A percentile compares a stretch with the other conserved stretches of the same genome.
These are phyloP conservation scores for Colletotrichum sp. DNA, from an alignment of 2,329 filamentous ascomycete species.

Conservation along the genomic window DNA sequence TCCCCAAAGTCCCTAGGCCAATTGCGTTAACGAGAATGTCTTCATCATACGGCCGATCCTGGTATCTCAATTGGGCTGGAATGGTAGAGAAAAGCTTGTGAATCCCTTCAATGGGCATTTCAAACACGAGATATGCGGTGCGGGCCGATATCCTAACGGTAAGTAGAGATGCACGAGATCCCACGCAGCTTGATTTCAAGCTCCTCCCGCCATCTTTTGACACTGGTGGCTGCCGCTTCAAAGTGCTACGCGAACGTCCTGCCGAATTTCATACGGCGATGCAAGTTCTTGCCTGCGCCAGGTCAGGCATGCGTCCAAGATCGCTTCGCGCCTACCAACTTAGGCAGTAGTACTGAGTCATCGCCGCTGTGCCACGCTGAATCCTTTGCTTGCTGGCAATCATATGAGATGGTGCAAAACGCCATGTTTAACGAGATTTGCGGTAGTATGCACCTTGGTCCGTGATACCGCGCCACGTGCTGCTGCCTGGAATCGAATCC, in stretches of 20 bases:
- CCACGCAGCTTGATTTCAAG: rapidly evolving
- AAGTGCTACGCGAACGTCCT: rapidly evolving
- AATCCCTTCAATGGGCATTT: not conserved
- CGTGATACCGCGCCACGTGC: not conserved
- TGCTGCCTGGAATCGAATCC: not conserved
- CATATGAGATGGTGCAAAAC: not conserved
- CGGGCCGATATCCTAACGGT: not conserved
- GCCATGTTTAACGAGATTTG: not conserved
- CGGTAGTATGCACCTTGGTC: rapidly evolving
- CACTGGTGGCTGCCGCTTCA: not conserved
- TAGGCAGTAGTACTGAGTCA: not conserved
- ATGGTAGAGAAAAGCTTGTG: no score
- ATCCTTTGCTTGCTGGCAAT: not conserved
- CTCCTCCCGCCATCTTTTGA: rapidly evolving
- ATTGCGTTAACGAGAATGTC: no score
- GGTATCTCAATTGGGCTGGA: no score
- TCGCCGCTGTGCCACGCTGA: not conserved
- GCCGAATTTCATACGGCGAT: rapidly evolving
- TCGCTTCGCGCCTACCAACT: not conserved
- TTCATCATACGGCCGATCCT: no score
- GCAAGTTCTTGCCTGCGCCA: not conserved
- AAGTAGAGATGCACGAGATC: rapidly evolving
- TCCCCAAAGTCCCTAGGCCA: rapidly evolving
- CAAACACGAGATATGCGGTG: rapidly evolving
- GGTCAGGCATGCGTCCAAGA: not conserved